Evolutionary conservation across 2,329 filamentous ascomycete genomes (phyloP).

Genomic region (Epichloe elymi): DNA sequence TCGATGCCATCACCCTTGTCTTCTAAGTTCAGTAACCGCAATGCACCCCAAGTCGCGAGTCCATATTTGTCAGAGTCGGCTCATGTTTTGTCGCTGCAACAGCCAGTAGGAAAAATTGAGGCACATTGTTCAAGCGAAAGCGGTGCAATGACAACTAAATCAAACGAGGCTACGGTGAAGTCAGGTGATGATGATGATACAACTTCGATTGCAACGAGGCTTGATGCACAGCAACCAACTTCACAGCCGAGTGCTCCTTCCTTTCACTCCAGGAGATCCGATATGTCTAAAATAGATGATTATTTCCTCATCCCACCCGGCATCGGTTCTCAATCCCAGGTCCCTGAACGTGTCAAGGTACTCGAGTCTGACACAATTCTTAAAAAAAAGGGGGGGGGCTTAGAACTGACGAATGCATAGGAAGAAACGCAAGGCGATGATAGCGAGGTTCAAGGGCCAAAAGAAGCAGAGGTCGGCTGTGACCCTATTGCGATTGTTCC

Average conservation of each 20-base stretch:
- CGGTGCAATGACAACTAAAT: conserved; percentile 3
- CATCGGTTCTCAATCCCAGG: neutral
- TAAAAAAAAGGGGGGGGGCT: neutral
- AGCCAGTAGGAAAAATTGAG: conserved; percentile 9
- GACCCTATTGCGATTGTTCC: neutral
- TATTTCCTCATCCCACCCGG: neutral
- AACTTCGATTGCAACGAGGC: neutral
- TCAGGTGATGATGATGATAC: neutral
- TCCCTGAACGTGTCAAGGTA: neutral
- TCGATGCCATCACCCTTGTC: conserved; percentile 7
- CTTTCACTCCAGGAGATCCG: neutral
- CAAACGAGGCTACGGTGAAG: neutral
- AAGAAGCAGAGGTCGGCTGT: neutral
- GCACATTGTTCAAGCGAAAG: conserved; percentile 6
- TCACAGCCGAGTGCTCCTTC: neutral
- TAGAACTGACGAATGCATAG: neutral
- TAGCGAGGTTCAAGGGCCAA: neutral
- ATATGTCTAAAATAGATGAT: neutral
- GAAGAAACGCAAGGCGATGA: neutral
- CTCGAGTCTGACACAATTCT: neutral
- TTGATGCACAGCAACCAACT: neutral
- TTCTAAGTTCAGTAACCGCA: conserved; percentile 5
- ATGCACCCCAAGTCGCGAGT: conserved; percentile 17
- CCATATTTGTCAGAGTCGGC: conserved; percentile 34
- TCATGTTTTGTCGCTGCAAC: conserved; percentile 34